phyloP scores from a whole-genome alignment of 2,329 filamentous ascomycete species.

The Cladosporium oxysporum region DNA sequence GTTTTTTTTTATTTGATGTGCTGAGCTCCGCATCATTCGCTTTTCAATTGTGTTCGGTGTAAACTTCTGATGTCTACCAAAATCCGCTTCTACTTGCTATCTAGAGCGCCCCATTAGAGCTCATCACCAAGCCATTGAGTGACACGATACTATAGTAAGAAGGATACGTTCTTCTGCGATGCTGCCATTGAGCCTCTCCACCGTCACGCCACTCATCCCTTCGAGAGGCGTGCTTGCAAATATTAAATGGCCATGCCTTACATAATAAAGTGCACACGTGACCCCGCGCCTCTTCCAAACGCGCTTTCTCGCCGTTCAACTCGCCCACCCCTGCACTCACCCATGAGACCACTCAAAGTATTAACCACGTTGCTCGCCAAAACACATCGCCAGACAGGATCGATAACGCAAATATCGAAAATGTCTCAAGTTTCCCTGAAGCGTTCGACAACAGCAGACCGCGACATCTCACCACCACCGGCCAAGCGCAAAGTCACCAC shows the following conservation, averaged over 20 bases:
- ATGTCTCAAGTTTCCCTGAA: conserved; percentile 35
- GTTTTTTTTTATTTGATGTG: conserved; percentile 10
- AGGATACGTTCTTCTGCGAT: not conserved
- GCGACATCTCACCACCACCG: conserved; percentile 59
- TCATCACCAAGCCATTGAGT: not conserved
- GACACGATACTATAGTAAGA: not conserved
- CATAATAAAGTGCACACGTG: conserved; percentile 4
- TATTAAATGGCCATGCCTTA: not conserved
- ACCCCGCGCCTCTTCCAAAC: not conserved
- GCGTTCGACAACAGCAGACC: conserved; percentile 41
- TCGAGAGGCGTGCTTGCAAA: not conserved
- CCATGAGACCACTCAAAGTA: not conserved
- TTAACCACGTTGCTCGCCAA: not conserved
- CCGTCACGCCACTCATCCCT: not conserved
- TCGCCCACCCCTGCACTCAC: not conserved
- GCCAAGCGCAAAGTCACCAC: conserved; percentile 57
- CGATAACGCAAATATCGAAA: not conserved
- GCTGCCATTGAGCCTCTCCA: not conserved
- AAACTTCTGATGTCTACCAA: not conserved
- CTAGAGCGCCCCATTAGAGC: not conserved
- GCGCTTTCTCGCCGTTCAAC: not conserved
- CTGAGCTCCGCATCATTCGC: not conserved
- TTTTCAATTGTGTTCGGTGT: not conserved
- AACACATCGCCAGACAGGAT: not conserved
- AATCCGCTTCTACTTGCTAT: not conserved